Conservation (phyloP, 257 asterid species). For the Nemophila menziesii region DNA sequence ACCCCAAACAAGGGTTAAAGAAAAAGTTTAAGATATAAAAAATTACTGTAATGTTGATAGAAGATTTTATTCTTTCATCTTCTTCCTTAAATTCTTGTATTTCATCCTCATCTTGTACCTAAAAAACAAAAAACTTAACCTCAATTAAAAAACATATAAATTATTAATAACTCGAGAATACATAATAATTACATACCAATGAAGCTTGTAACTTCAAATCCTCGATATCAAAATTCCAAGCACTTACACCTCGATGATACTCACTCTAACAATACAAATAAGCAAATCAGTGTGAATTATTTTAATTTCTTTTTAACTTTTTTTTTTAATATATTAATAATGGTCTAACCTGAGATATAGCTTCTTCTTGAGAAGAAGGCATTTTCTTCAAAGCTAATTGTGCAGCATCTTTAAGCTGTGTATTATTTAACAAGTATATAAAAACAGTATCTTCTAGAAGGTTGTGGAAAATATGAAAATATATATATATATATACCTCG, state of each 20-base stretch:
- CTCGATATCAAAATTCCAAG: conserved; percentile 95
- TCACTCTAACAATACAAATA: conserved; percentile 54
- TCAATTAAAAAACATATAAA: neutral
- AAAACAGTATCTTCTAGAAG: conserved; percentile 8
- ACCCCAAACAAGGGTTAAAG: conserved; percentile 4
- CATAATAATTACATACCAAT: conserved; percentile 40
- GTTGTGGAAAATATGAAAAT: conserved; percentile 5
- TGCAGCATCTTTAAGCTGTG: conserved; percentile 93
- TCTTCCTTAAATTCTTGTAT: conserved; percentile 63
- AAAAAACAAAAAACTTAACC: conserved; percentile 14
- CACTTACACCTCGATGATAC: conserved; percentile 98
- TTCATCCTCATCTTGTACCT: conserved; percentile 86
- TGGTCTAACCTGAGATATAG: conserved; percentile 75
- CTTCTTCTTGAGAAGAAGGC: conserved; percentile 97
- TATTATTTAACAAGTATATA: conserved; percentile 16
- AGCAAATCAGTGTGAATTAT: neutral
- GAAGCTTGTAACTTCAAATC: conserved; percentile 93
- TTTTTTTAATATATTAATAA: neutral
- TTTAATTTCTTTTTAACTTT: too few relatives aligned
- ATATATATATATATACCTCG: conserved; percentile 44
- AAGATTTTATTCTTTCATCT: conserved; percentile 27
- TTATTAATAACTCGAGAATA: neutral
- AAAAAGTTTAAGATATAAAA: conserved; percentile 1
- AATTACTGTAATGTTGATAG: conserved; percentile 39
- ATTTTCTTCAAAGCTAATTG: conserved; percentile 85